Percentiles rank a stretch among this genome's conserved stretches.
phyloP scores from a whole-genome alignment of 164 flowering plant species.

The Magnolia sinica region DNA sequence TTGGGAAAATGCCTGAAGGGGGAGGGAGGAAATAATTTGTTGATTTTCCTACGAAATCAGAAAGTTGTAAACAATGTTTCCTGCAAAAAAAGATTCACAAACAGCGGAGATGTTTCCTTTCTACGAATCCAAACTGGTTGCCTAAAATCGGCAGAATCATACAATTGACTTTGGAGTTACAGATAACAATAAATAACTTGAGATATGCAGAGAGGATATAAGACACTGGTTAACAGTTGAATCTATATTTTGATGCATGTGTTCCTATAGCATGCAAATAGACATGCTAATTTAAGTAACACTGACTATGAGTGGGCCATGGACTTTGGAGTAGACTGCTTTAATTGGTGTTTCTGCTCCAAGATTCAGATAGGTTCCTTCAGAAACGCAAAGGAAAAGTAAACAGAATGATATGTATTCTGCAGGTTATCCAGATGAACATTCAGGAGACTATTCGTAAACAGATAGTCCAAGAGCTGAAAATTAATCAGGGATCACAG shows the following conservation, averaged over 20 bases:
- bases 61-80: too few species aligned
- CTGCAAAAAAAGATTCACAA: too few species aligned
- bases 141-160: too few species aligned
- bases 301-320: background rate
- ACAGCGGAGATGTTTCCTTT: too few species aligned
- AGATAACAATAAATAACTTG: too few species aligned
- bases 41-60: too few species aligned
- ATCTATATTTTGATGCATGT: background rate
- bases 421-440: constrained; percentile 92
- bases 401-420: background rate
- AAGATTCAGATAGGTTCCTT: background rate
- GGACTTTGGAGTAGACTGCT: background rate
- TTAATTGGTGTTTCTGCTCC: background rate
- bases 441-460: constrained; percentile 92
- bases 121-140: too few species aligned
- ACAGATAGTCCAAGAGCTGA: constrained; percentile 95
- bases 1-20: too few species aligned
- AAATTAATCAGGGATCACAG: constrained; percentile 87
- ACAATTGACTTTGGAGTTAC: too few species aligned
- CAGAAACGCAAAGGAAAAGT: background rate
- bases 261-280: background rate
- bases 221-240: too few species aligned
- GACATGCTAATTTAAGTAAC: background rate
- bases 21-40: too few species aligned
- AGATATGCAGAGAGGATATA: too few species aligned